Percentiles rank a stretch among this genome's conserved stretches.
phyloP scores from a whole-genome alignment of 2,329 filamentous ascomycete species.

The Aschersonia sp. region DNA sequence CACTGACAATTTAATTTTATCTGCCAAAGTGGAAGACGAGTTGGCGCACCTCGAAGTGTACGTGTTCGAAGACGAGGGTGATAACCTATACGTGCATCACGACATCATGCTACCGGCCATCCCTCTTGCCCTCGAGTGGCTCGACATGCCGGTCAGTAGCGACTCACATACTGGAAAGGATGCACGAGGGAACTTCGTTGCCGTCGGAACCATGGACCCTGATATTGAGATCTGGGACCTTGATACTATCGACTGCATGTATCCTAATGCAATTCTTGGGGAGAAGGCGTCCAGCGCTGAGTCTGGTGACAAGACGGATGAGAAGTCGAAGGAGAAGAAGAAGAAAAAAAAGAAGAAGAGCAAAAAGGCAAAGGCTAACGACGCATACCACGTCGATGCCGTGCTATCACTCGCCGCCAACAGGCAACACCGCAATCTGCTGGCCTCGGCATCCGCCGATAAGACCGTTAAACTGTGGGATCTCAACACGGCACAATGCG shows the following conservation, averaged over 20 bases:
- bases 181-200: constrained; percentile 75
- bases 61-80: constrained; percentile 87
- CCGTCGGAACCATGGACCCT: constrained; percentile 91
- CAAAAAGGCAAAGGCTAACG: constrained; percentile 67
- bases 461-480: constrained; percentile 98
- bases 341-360: constrained; percentile 76
- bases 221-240: constrained; percentile 99
- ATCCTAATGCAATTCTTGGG: constrained; percentile 89
- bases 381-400: constrained; percentile 86
- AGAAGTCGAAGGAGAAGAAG: constrained; percentile 24
- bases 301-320: constrained; percentile 22
- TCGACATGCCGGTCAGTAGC: constrained; percentile 70
- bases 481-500: constrained; percentile 78
- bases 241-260: constrained; percentile 94
- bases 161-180: constrained; percentile 49
- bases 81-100: constrained; percentile 98
- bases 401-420: constrained; percentile 87
- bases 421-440: constrained; percentile 80
- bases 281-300: constrained; percentile 45
- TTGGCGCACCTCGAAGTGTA: constrained; percentile 94
- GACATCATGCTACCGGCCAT: constrained; percentile 98
- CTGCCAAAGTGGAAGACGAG: constrained; percentile 92
- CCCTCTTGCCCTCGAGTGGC: constrained; percentile 88
- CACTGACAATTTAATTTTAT: constrained; percentile 83
- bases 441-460: constrained; percentile 91